phyloP scores from a whole-genome alignment of 805 yeast genomes.

The Grigorovia jiainica region DNA sequence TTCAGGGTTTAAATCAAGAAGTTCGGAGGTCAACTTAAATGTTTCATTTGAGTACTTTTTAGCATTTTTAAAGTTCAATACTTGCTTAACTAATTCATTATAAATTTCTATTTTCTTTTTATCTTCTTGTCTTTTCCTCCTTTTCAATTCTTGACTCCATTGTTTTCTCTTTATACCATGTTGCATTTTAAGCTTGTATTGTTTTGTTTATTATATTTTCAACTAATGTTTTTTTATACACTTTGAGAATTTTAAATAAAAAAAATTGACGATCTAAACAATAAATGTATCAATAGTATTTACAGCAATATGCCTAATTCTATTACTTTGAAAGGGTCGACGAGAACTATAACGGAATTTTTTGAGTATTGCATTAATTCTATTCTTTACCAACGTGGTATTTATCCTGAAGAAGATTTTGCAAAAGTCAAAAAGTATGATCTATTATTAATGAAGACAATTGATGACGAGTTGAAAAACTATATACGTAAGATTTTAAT shows the following conservation, averaged over 20 bases:
- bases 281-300: neutral
- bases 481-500: slow-evolving; percentile 59
- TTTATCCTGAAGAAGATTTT: slow-evolving; percentile 84
- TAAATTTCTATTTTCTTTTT: slow-evolving; percentile 50
- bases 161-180: slow-evolving; percentile 64
- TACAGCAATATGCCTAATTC: slow-evolving; percentile 12
- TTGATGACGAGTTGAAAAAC: slow-evolving; percentile 63
- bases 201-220: neutral
- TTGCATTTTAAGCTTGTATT: slow-evolving; percentile 23
- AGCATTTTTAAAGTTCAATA: slow-evolving; percentile 31
- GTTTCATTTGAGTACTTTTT: slow-evolving; percentile 30
- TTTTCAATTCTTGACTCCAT: slow-evolving; percentile 46
- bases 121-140: slow-evolving; percentile 47
- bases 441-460: slow-evolving; percentile 57
- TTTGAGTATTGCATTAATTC: slow-evolving; percentile 73
- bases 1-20: slow-evolving; percentile 71
- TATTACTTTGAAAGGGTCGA: slow-evolving; percentile 60
- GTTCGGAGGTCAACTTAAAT: slow-evolving; percentile 44
- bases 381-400: slow-evolving; percentile 80
- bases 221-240: too few relatives aligned
- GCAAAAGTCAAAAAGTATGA: slow-evolving; percentile 71
- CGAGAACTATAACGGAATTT: slow-evolving; percentile 71
- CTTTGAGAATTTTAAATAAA: too few relatives aligned
- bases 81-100: slow-evolving; percentile 34
- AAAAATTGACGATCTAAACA: too few relatives aligned